Base-by-base conservation (phyloP, 2,329 filamentous ascomycete species). In the Colletotrichum sp. region DNA sequence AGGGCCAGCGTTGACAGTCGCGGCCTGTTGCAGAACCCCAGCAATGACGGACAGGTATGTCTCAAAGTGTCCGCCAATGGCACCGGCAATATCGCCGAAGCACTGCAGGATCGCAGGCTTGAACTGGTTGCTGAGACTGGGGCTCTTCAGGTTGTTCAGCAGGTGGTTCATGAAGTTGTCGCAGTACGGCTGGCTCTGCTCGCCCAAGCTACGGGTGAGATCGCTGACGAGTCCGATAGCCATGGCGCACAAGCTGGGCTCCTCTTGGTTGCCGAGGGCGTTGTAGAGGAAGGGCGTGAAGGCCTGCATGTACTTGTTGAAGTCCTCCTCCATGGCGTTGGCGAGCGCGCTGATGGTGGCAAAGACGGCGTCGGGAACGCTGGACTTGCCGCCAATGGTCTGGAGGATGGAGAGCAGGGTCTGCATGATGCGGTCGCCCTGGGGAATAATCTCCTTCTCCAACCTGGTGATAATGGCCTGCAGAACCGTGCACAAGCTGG, bases 81-180 rank as follows among this genome's bases (percentile, higher is more conserved):
- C 96, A 81, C 96, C 95, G 52, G 97, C 97, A 86, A 99, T 98
- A 82, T 99, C 97, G 76, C 97, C 97, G 82, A 99, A 99, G 84
- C 96, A 98, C 86, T 99, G 96, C 72, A 99, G 91, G 79, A 99
- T 99, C 32, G 97, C 96, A 61, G 97, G 97, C 91, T 99, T 99
- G 88, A 99, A 98, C 86, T 98, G 95, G 86, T 99, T 98, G 80
- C 95, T 94, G 70, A 98, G 90, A n/a, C 93, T 92, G 15, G 94
- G 92, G 86, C 95, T 98, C 92, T 95, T 92, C 57, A 99, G 88
- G 86, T 98, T 98, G 89, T 95, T 96, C 78, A 99, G 91, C 75
- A 99, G 90, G 84, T 97, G 95, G 90, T 99, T 99, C 97, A 99
- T 99, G 85, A 99, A 98, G 79, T 93, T 92, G 82, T 99, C 97